phyloP scores from a whole-genome alignment of 805 yeast species.

The Saturnispora silvae region DNA sequence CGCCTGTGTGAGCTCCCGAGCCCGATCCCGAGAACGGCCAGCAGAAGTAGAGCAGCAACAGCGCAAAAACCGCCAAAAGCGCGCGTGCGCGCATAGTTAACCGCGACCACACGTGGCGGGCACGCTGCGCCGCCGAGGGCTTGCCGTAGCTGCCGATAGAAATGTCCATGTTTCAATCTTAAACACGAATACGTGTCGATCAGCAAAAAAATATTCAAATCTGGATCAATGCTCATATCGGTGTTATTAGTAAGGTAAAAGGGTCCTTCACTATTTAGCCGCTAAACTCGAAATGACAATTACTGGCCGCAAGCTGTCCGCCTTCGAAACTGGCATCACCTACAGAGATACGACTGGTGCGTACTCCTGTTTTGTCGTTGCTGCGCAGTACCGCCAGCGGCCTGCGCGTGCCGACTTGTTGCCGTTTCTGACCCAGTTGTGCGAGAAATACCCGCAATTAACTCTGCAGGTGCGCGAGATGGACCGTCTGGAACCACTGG shows the following conservation, averaged over 20 bases:
- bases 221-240: too few relatives aligned
- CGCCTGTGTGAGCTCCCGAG: background rate
- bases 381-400: background rate
- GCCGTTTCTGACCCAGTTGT: background rate
- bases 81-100: constrained; percentile 4
- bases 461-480: background rate
- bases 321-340: background rate
- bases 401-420: background rate
- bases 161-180: too few relatives aligned
- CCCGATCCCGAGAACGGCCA: constrained; percentile 4
- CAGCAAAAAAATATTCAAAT: too few relatives aligned
- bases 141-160: constrained; percentile 7
- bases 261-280: too few relatives aligned
- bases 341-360: background rate
- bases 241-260: too few relatives aligned
- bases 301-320: background rate
- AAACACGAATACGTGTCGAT: too few relatives aligned
- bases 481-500: background rate
- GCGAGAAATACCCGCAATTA: background rate
- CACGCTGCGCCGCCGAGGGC: background rate
- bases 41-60: constrained; percentile 1
- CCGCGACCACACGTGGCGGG: background rate
- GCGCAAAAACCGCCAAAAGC: background rate
- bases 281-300: too few relatives aligned
- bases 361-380: background rate